These are phyloP conservation scores for Vickermania ingenoplastis DNA, from an alignment of 208 protist genomes.

Conservation along the genomic window DNA sequence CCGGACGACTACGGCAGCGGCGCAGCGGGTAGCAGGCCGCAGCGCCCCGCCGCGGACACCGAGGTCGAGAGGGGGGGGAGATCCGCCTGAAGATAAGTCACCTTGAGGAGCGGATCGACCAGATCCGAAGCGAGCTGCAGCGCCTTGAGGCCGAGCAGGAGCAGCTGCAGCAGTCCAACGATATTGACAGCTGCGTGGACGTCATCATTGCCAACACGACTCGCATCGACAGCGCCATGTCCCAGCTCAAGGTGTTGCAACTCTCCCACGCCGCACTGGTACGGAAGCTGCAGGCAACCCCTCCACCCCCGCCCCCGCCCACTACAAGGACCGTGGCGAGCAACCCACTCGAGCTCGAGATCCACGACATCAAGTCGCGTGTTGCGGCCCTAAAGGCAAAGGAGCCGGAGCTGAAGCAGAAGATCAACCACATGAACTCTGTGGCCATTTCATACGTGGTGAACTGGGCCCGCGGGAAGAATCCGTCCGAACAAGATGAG, in stretches of 20 bases:
- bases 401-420: slow-evolving; percentile 44
- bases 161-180: background rate
- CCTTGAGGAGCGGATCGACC: background rate
- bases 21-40: too few relatives aligned
- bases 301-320: slow-evolving; percentile 6
- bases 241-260: background rate
- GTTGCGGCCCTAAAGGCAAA: slow-evolving; percentile 32
- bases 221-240: background rate
- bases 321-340: slow-evolving; percentile 11
- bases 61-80: background rate
- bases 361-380: slow-evolving; percentile 44
- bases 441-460: slow-evolving; percentile 54
- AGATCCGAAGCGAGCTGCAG: background rate
- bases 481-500: slow-evolving; percentile 45
- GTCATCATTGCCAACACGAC: background rate
- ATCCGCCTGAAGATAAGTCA: background rate
- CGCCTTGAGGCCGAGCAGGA: background rate
- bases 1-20: background rate
- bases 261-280: slow-evolving; percentile 29
- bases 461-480: slow-evolving; percentile 72
- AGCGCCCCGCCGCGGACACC: slow-evolving; percentile 14
- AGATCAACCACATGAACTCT: slow-evolving; percentile 54
- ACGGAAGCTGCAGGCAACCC: background rate
- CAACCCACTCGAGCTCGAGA: slow-evolving; percentile 36
- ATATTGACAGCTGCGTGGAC: background rate